These are phyloP conservation scores for Coix lacrymajobi DNA, from an alignment of 176 grass and related monocot species.

Conservation along the genomic window DNA sequence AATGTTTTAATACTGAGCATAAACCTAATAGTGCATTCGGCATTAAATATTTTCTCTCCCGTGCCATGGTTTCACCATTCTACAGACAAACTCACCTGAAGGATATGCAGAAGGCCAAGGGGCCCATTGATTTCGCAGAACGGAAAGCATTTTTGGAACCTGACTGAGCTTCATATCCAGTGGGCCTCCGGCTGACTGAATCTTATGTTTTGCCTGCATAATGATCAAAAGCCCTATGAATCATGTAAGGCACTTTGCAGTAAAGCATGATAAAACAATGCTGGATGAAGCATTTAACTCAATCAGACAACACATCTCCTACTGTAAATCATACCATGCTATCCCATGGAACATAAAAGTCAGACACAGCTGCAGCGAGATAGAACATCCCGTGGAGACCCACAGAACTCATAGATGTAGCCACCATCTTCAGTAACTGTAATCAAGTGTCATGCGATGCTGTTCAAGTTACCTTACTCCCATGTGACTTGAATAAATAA, in stretches of 20 bases:
- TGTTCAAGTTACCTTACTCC: neutral
- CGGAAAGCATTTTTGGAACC: conserved; percentile 81
- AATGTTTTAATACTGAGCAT: neutral
- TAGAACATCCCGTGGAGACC: conserved; percentile 69
- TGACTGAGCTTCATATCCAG: conserved; percentile 78
- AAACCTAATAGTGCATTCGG: neutral
- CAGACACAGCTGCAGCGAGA: conserved; percentile 87
- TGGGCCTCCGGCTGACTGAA: conserved; percentile 81
- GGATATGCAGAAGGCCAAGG: conserved; percentile 70
- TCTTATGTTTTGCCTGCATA: conserved; percentile 86
- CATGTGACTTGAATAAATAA: conserved; percentile 11
- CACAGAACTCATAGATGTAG: conserved; percentile 61
- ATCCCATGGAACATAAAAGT: conserved; percentile 95
- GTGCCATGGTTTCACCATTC: neutral
- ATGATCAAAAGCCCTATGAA: neutral
- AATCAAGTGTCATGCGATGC: neutral
- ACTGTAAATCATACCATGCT: conserved; percentile 62
- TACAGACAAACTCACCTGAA: conserved; percentile 56
- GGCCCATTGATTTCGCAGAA: conserved; percentile 69
- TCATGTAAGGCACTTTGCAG: neutral
- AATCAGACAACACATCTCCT: neutral
- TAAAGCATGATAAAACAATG: neutral
- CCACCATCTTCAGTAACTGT: conserved; percentile 76
- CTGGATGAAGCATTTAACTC: neutral
- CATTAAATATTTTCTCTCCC: neutral